A percentile compares a stretch with the other conserved stretches of the same genome.
phyloP scores from a whole-genome alignment of 2,329 filamentous ascomycete species.

The Basipetospora chlamydospora region DNA sequence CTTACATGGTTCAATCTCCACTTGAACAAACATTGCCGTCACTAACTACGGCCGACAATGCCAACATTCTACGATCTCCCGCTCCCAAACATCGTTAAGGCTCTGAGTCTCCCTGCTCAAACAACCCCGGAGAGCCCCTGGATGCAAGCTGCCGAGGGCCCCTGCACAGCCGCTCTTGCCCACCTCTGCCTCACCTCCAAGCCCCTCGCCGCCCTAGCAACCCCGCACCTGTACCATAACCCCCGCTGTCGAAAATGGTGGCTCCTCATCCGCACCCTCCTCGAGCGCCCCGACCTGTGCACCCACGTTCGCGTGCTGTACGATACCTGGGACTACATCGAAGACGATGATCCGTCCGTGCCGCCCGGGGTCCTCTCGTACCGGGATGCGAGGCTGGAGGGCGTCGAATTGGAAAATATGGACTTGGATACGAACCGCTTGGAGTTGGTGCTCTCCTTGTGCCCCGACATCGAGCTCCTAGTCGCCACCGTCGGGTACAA shows the following conservation, averaged over 20 bases:
- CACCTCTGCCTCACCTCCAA: constrained; percentile 2
- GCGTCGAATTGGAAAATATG: background rate
- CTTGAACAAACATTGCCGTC: too few species aligned
- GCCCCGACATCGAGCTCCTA: background rate
- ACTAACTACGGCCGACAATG: too few species aligned
- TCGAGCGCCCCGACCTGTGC: background rate
- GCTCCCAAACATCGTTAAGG: too few species aligned
- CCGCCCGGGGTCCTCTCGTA: background rate
- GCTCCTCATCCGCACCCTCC: constrained; percentile 2
- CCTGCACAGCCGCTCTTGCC: background rate
- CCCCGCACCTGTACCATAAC: constrained; percentile 1
- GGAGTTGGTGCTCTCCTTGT: background rate
- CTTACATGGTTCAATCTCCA: too few species aligned
- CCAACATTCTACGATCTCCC: too few species aligned
- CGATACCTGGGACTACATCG: background rate
- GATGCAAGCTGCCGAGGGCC: too few species aligned
- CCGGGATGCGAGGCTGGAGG: background rate
- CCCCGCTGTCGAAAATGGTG: background rate
- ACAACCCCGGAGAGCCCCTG: too few species aligned
- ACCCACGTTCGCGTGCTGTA: background rate
- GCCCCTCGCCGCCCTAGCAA: background rate
- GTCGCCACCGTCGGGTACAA: background rate
- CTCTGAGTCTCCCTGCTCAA: too few species aligned
- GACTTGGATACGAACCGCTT: background rate
- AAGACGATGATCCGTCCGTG: background rate